Conservation (phyloP, 75 land plant genomes). For the Cupressus sempervirens region DNA sequence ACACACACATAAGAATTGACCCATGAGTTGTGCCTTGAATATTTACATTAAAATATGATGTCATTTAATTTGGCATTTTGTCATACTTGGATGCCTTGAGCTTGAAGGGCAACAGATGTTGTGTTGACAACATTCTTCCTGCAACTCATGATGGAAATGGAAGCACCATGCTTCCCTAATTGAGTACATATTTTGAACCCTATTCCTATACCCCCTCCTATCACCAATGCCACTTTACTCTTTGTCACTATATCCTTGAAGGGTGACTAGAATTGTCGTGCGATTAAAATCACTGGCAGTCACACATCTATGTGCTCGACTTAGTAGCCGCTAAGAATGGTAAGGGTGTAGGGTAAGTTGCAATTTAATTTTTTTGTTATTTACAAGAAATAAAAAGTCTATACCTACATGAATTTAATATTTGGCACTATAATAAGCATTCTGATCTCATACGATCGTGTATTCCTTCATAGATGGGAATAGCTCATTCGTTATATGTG, state of each 20-base stretch:
- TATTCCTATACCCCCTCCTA: conserved; percentile 90
- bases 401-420: too few relatives aligned
- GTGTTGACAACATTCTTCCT: conserved; percentile 57
- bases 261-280: too few relatives aligned
- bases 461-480: too few relatives aligned
- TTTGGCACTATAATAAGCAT: too few relatives aligned
- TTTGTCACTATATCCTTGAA: conserved; percentile 48
- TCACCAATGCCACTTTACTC: conserved; percentile 85
- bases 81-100: conserved; percentile 58
- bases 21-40: background rate
- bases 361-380: too few relatives aligned
- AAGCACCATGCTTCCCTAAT: conserved; percentile 82
- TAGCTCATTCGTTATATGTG: too few relatives aligned
- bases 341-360: too few relatives aligned
- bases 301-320: too few relatives aligned
- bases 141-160: conserved; percentile 84
- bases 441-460: too few relatives aligned
- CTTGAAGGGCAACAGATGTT: conserved; percentile 49
- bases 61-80: background rate
- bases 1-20: background rate
- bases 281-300: too few relatives aligned
- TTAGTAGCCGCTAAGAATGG: too few relatives aligned
- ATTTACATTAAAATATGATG: background rate
- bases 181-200: conserved; percentile 81
- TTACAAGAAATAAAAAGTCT: too few relatives aligned